These are phyloP conservation scores for Fusarium dlaminii DNA, from an alignment of 2,329 filamentous ascomycete genomes.

Conservation along the genomic window DNA sequence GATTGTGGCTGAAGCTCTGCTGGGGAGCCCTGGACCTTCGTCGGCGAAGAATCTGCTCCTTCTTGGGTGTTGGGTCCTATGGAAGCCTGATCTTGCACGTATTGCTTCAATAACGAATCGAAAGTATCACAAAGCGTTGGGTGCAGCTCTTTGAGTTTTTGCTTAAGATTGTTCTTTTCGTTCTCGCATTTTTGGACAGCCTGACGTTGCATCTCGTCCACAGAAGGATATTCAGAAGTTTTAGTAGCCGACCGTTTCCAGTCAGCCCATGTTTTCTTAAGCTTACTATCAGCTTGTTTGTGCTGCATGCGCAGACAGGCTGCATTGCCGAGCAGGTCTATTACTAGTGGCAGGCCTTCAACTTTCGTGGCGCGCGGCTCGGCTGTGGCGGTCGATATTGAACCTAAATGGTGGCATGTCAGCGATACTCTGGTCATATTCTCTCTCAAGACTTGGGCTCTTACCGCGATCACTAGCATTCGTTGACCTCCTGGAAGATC, in stretches of 20 bases:
- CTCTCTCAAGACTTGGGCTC: background rate
- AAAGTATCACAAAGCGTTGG: slow-evolving; percentile 9
- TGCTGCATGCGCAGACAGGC: slow-evolving; percentile 29
- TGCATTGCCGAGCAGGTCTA: slow-evolving; percentile 39
- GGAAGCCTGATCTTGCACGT: background rate
- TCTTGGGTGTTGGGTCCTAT: background rate
- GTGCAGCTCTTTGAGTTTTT: slow-evolving; percentile 13
- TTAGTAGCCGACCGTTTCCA: slow-evolving; percentile 20
- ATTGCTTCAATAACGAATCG: background rate
- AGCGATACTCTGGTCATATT: background rate
- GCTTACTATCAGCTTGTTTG: slow-evolving; percentile 26
- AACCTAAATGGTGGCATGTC: slow-evolving; percentile 1
- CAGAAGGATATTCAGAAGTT: slow-evolving; percentile 37
- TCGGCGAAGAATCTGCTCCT: background rate
- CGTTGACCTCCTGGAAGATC: background rate
- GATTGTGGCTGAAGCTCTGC: background rate
- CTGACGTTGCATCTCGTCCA: slow-evolving; percentile 24
- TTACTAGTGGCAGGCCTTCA: slow-evolving; percentile 16
- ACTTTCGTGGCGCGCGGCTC: background rate
- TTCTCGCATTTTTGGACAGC: slow-evolving; percentile 23
- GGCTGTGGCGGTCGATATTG: background rate
- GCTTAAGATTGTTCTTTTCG: slow-evolving; percentile 2
- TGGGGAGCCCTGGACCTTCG: background rate
- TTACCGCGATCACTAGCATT: slow-evolving; percentile 30
- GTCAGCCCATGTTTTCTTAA: slow-evolving; percentile 23